Conservation (phyloP, 495 filamentous ascomycete genomes). For the Penicillium pancosmium region DNA sequence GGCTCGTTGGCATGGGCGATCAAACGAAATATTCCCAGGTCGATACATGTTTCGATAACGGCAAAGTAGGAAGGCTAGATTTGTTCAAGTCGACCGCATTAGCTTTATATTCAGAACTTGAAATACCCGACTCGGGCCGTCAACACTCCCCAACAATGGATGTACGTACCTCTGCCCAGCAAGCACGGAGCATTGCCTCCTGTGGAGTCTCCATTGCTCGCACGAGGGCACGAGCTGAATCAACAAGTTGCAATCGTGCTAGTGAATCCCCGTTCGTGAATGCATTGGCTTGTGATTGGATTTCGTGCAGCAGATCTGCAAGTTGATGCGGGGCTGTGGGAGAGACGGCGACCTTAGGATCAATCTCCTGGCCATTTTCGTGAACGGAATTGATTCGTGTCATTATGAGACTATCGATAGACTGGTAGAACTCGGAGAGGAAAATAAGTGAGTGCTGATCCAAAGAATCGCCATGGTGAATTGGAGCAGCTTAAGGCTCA, state of each 20-base stretch:
- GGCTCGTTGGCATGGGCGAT: slow-evolving; percentile 27
- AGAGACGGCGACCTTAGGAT: slow-evolving; percentile 5
- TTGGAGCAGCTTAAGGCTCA: neutral
- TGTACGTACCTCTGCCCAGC: slow-evolving; percentile 34
- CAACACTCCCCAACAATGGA: neutral
- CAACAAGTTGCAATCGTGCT: slow-evolving; percentile 21
- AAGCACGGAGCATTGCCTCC: slow-evolving; percentile 34
- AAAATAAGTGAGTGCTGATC: neutral
- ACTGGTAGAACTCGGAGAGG: neutral
- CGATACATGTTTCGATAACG: slow-evolving; percentile 27
- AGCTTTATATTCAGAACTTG: neutral
- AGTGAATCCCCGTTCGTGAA: slow-evolving; percentile 1
- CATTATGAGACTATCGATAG: neutral
- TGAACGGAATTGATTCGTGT: neutral
- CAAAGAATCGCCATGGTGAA: neutral
- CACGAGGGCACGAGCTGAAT: slow-evolving; percentile 23
- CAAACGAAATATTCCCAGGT: slow-evolving; percentile 32
- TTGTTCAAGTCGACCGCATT: neutral
- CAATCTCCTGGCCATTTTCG: neutral
- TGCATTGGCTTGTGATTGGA: slow-evolving; percentile 3
- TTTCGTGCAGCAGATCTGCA: slow-evolving; percentile 2
- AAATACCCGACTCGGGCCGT: neutral
- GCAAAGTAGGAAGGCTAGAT: slow-evolving; percentile 22
- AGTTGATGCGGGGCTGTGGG: slow-evolving; percentile 9
- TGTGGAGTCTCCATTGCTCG: slow-evolving; percentile 36